Percentiles rank a stretch among this genome's conserved stretches.
phyloP scores from a whole-genome alignment of 108 stramenopile genomes.

The Mediolabrus comicus region DNA sequence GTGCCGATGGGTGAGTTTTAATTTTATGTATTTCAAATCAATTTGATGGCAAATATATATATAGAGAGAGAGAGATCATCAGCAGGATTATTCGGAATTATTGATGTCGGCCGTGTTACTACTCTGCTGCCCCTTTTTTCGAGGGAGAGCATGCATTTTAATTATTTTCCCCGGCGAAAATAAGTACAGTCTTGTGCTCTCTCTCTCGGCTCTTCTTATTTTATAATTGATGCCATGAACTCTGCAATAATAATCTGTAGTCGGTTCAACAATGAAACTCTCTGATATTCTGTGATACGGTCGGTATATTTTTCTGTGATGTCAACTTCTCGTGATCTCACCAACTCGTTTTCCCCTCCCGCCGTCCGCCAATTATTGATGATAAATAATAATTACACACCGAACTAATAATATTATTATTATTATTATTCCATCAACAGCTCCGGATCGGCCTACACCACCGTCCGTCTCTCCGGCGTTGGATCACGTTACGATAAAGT shows the following conservation, averaged over 20 bases:
- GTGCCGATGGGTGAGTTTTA: slow-evolving; percentile 5
- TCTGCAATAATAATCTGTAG: too few relatives aligned
- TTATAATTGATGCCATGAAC: too few relatives aligned
- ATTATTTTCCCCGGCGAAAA: background rate
- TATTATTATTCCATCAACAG: background rate
- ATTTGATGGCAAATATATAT: background rate
- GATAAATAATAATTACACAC: background rate
- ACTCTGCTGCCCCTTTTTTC: too few relatives aligned
- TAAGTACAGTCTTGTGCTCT: background rate
- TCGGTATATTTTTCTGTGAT: too few relatives aligned
- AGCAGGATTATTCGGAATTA: background rate
- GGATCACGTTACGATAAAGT: slow-evolving; percentile 32
- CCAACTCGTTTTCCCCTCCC: too few relatives aligned
- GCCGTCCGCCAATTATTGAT: too few relatives aligned
- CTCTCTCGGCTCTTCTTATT: too few relatives aligned
- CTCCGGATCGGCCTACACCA: slow-evolving; percentile 15
- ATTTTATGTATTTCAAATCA: background rate
- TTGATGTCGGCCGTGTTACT: background rate
- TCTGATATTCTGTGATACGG: too few relatives aligned
- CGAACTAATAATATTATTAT: background rate
- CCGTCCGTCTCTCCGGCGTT: slow-evolving; percentile 22
- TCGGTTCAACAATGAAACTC: too few relatives aligned
- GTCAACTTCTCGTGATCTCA: too few relatives aligned
- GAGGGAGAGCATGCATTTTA: too few relatives aligned
- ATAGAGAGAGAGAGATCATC: background rate